These are phyloP conservation scores for Colletotrichum destructivum DNA, from an alignment of 2,329 filamentous ascomycete species.

Conservation along the genomic window DNA sequence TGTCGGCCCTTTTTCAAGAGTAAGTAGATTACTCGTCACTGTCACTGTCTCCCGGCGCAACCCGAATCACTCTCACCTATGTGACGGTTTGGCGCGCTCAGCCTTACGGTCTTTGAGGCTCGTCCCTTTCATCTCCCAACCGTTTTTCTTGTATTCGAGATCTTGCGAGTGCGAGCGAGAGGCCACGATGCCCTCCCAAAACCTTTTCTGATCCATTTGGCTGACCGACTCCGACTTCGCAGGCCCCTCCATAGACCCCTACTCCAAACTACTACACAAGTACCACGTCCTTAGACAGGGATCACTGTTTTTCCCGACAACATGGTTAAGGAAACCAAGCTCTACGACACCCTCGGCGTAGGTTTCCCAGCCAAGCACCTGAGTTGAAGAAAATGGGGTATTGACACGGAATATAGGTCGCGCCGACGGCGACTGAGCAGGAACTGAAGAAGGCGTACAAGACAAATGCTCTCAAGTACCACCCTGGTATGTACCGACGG, in stretches of 20 bases:
- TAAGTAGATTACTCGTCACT: background rate
- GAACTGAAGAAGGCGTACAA: slow-evolving; percentile 95
- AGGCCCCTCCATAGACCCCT: slow-evolving; percentile 34
- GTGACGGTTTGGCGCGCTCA: slow-evolving; percentile 3
- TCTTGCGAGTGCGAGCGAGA: background rate
- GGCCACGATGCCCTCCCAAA: background rate
- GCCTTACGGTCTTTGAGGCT: background rate
- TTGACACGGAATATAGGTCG: slow-evolving; percentile 68
- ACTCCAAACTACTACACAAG: slow-evolving; percentile 8
- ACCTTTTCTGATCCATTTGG: slow-evolving; percentile 1
- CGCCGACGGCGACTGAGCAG: slow-evolving; percentile 83
- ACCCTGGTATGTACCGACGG: slow-evolving; percentile 77
- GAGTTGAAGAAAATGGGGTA: background rate
- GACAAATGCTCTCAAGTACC: slow-evolving; percentile 85
- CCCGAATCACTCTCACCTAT: background rate
- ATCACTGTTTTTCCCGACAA: slow-evolving; percentile 29
- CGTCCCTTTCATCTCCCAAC: background rate
- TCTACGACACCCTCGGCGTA: slow-evolving; percentile 86
- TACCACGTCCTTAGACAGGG: slow-evolving; percentile 35
- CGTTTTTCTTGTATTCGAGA: background rate
- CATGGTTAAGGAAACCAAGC: slow-evolving; percentile 87
- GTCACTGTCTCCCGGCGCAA: background rate
- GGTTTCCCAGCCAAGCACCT: slow-evolving; percentile 49
- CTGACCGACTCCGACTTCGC: slow-evolving; percentile 25
- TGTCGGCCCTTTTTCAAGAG: slow-evolving; percentile 17